Percentiles rank a stretch among this genome's conserved stretches.
These are phyloP conservation scores for Syncephalastrum monosporum DNA, from an alignment of 371 early-diverging fungal species.

Conservation along the genomic window DNA sequence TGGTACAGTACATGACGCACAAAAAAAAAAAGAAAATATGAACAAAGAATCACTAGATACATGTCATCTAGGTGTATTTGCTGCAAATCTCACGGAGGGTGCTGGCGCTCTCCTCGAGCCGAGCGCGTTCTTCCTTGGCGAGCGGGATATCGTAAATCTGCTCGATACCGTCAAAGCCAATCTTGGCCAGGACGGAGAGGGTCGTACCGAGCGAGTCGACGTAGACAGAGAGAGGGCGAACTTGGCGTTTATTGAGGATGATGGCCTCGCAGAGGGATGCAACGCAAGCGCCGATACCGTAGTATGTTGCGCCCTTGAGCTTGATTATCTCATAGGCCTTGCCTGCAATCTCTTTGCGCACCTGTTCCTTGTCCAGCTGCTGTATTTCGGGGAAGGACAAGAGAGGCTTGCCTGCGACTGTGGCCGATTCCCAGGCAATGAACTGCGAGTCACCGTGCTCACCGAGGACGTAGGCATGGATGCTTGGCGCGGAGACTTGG, in stretches of 20 bases:
- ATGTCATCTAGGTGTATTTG: neutral
- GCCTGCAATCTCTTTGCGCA: slow-evolving; percentile 57
- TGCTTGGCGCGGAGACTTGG: slow-evolving; percentile 62
- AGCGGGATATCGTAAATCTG: slow-evolving; percentile 63
- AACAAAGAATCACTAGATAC: no score
- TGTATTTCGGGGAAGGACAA: slow-evolving; percentile 62
- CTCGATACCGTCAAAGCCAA: slow-evolving; percentile 72
- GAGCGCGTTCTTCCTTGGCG: slow-evolving; percentile 50
- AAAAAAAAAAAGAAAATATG: no score
- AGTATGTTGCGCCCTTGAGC: slow-evolving; percentile 85
- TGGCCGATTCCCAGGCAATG: slow-evolving; percentile 77
- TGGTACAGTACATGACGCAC: no score
- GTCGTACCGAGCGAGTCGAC: slow-evolving; percentile 60
- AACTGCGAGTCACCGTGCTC: slow-evolving; percentile 90
- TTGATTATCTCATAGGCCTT: slow-evolving; percentile 87
- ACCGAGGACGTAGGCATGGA: slow-evolving; percentile 83
- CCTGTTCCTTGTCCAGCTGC: slow-evolving; percentile 46
- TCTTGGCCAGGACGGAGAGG: slow-evolving; percentile 71
- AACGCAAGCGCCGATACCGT: slow-evolving; percentile 84
- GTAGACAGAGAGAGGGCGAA: slow-evolving; percentile 69
- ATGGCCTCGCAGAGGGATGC: slow-evolving; percentile 70
- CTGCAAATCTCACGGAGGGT: neutral
- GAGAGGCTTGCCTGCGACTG: slow-evolving; percentile 74
- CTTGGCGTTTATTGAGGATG: slow-evolving; percentile 60
- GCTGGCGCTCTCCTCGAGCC: slow-evolving; percentile 40